phyloP scores from a whole-genome alignment of 129 eudicot genomes.

The Centaurea solstitialis region DNA sequence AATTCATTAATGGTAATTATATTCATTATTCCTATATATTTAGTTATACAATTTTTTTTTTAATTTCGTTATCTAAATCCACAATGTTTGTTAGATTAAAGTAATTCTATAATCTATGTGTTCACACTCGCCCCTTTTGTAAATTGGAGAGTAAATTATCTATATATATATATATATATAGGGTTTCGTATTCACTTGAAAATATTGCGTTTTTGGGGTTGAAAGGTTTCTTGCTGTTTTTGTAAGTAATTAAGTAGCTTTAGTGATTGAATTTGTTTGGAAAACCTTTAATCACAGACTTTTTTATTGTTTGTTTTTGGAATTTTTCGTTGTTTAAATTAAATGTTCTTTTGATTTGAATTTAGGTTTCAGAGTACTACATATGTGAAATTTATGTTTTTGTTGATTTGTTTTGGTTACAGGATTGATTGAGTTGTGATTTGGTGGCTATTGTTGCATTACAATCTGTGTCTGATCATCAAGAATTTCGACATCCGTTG shows the following conservation, averaged over 20 bases:
- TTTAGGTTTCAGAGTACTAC: neutral
- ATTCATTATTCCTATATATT: neutral
- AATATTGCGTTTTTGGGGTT: neutral
- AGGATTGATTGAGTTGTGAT: neutral
- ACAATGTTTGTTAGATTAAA: neutral
- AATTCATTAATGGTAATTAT: neutral
- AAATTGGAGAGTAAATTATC: neutral
- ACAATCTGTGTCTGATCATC: neutral
- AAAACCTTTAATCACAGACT: neutral
- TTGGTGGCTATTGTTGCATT: neutral
- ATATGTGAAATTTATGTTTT: neutral
- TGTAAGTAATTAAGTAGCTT: neutral
- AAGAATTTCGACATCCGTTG: neutral
- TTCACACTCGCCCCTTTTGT: neutral
- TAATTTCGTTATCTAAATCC: neutral
- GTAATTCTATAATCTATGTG: neutral
- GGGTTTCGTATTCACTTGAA: neutral
- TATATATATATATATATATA: neutral
- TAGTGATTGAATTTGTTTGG: neutral
- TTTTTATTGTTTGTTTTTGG: neutral
- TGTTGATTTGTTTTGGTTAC: neutral
- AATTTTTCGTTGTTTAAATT: neutral
- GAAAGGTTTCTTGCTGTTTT: neutral
- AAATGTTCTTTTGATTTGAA: neutral
- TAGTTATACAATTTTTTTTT: neutral